Evolutionary conservation across 176 grass and related monocot species (phyloP), one percentile per base, ranked within the genome.

Genomic region (Ananas comosus): DNA sequence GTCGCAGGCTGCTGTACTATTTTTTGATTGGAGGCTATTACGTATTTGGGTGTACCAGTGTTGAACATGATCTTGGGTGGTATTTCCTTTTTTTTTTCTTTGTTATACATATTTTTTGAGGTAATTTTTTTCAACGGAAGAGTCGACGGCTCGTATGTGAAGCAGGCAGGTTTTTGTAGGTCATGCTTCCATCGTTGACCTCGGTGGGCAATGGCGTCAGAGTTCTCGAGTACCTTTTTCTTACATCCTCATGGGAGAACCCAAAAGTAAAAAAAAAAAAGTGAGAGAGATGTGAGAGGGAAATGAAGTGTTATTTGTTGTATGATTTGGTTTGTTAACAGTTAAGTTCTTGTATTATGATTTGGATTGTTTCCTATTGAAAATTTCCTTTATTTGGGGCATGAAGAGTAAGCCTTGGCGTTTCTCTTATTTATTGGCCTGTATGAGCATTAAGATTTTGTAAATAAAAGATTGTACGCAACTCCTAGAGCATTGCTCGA

Each of bases 121-220:
- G 33, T 8, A 42, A 7, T 42, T 42, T 42, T 42, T 42, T 42
- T 42, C 33, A 7, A 42, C 33, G 5, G 4, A 42, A 42, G 33
- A 42, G 33, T 42, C 33, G 33, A 42, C 6, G 33, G 33, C 33
- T 42, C 33, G 33, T 42, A 42, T 42, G 53, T 66, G 69, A 70
- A 23, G 77, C 77, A 53, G 77, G 77, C 57, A 64, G 53, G 70
- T 72, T 72, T 79, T 72, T 63, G 17, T 50, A 28, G 63, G 53
- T 71, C 66, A 48, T 79, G 65, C 52, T 70, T 78, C 64, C 14
- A 28, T 67, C 47, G 65, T 16, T 51, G 64, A 51, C 22, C 42
- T 25, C 22, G 63, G 48, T 76, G 74, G 29, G 6, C 33, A 42
- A 7, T 42, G 33, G 33, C 33, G 4, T 0, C 6, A 42, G 33